These are phyloP conservation scores for Aspergillus vadensis DNA, from an alignment of 2,329 filamentous ascomycete genomes.

Conservation along the genomic window DNA sequence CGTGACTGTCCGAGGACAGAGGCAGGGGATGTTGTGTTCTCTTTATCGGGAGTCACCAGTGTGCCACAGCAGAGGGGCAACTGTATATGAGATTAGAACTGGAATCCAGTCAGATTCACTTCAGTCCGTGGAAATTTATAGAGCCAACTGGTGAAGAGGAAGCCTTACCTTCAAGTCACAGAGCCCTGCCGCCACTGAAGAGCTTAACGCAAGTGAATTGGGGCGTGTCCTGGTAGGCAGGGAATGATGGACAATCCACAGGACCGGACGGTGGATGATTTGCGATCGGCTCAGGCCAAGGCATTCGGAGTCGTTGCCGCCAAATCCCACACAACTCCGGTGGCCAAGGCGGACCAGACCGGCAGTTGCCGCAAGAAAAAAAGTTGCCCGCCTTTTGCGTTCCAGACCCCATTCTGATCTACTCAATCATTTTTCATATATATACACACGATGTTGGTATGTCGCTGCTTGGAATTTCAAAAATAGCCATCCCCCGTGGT, in stretches of 20 bases:
- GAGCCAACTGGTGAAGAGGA: not conserved
- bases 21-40: constrained; percentile 17
- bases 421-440: constrained; percentile 8
- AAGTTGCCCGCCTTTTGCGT: constrained; percentile 34
- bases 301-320: constrained; percentile 28
- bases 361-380: constrained; percentile 41
- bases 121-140: constrained; percentile 13
- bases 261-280: constrained; percentile 15
- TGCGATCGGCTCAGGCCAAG: constrained; percentile 23
- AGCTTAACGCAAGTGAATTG: constrained; percentile 27
- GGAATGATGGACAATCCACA: constrained; percentile 17
- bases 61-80: constrained; percentile 38
- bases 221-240: constrained; percentile 15
- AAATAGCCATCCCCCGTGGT: no score
- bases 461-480: constrained; percentile 10
- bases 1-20: constrained; percentile 20
- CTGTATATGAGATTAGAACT: constrained; percentile 26
- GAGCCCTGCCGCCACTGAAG: constrained; percentile 27
- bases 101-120: constrained; percentile 1
- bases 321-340: constrained; percentile 39
- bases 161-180: constrained; percentile 12
- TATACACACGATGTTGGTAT: constrained; percentile 38
- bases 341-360: constrained; percentile 22
- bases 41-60: constrained; percentile 20
- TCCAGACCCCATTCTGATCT: constrained; percentile 12